Conservation (phyloP, 1,284 basidiomycete species). For the Austroboletus novae-zelandiae region DNA sequence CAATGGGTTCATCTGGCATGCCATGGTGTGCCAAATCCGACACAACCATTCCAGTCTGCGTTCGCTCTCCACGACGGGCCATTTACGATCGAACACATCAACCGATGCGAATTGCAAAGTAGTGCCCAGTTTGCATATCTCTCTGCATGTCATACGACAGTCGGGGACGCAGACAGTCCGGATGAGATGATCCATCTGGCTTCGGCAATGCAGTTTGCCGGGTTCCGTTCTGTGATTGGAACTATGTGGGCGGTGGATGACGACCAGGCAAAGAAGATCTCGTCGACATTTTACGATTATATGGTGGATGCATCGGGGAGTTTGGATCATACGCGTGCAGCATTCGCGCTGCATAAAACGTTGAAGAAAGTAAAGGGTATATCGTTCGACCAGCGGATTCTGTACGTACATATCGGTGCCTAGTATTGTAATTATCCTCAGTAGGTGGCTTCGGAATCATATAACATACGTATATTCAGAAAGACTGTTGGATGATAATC, state of each 20-base stretch:
- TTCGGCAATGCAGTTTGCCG: not conserved
- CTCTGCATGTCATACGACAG: too few species aligned
- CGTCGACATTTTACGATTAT: not conserved
- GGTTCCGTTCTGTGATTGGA: not conserved
- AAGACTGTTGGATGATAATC: too few species aligned
- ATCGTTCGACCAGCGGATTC: not conserved
- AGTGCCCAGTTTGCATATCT: conserved; percentile 11
- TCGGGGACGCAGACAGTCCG: too few species aligned
- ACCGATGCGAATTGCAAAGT: conserved; percentile 15
- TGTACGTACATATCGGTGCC: not conserved
- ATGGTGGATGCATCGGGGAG: not conserved
- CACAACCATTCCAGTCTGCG: conserved; percentile 19
- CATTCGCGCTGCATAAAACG: not conserved
- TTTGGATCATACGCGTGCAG: not conserved
- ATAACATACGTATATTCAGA: too few species aligned
- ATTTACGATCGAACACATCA: conserved; percentile 24
- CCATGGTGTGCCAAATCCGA: conserved; percentile 7
- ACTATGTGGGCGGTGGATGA: not conserved
- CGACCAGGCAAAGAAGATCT: not conserved
- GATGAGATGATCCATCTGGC: too few species aligned
- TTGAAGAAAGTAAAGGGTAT: not conserved
- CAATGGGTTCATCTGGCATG: conserved; percentile 10
- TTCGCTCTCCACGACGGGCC: conserved; percentile 4
- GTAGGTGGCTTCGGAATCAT: too few species aligned
- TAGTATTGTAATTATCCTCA: not conserved